These are phyloP conservation scores for Lachnellula hyalina DNA, from an alignment of 2,329 filamentous ascomycete genomes.

Conservation along the genomic window DNA sequence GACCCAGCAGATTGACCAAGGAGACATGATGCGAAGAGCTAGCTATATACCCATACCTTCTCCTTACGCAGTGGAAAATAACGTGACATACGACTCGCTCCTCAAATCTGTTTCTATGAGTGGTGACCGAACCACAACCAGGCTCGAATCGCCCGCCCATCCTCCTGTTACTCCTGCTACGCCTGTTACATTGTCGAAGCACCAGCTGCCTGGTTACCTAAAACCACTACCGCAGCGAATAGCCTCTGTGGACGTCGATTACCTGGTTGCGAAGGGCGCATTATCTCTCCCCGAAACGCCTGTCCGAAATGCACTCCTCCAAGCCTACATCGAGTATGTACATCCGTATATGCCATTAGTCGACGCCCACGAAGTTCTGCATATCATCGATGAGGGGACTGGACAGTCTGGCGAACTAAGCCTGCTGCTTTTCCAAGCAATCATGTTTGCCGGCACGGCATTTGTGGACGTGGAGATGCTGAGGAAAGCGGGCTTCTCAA, in stretches of 20 bases:
- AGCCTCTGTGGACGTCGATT: slow-evolving; percentile 74
- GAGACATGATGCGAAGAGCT: slow-evolving; percentile 15
- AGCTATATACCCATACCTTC: slow-evolving; percentile 6
- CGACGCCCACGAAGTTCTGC: slow-evolving; percentile 58
- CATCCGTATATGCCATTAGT: slow-evolving; percentile 92
- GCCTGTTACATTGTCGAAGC: slow-evolving; percentile 15
- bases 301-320: slow-evolving; percentile 75
- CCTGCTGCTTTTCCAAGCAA: slow-evolving; percentile 83
- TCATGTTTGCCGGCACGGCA: slow-evolving; percentile 89
- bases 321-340: slow-evolving; percentile 81
- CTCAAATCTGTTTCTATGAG: slow-evolving; percentile 24
- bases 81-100: slow-evolving; percentile 6
- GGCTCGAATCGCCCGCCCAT: slow-evolving; percentile 11
- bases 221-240: slow-evolving; percentile 74
- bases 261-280: slow-evolving; percentile 78
- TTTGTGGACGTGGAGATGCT: slow-evolving; percentile 80
- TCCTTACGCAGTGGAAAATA: slow-evolving; percentile 15
- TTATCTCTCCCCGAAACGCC: slow-evolving; percentile 65
- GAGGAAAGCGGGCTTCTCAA: slow-evolving; percentile 69
- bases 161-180: slow-evolving; percentile 7
- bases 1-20: slow-evolving; percentile 16
- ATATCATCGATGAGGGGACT: slow-evolving; percentile 59
- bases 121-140: slow-evolving; percentile 24
- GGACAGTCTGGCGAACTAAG: slow-evolving; percentile 69
- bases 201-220: slow-evolving; percentile 59